These are phyloP conservation scores for Tricholoma matsutake DNA, from an alignment of 768 basidiomycete genomes.

Conservation along the genomic window DNA sequence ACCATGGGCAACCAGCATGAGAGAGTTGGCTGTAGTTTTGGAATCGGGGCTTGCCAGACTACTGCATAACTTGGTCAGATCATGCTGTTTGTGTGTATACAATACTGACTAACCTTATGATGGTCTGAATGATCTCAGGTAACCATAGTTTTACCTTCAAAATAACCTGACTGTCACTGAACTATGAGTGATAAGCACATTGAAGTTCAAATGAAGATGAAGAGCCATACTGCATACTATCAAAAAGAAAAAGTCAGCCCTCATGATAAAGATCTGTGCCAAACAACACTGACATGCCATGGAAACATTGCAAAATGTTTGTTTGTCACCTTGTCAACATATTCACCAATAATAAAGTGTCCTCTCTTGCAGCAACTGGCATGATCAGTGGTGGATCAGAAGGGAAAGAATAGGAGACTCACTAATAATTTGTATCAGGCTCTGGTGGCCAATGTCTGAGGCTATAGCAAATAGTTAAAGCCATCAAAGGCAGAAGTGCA, in stretches of 20 bases:
- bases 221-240: conserved; percentile 60
- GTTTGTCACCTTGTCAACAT: no score
- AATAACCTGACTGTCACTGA: conserved; percentile 74
- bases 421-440: no score
- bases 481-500: background rate
- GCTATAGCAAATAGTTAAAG: conserved; percentile 30
- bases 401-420: no score
- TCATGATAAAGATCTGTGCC: no score
- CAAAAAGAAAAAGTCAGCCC: background rate
- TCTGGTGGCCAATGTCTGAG: conserved; percentile 73
- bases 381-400: no score
- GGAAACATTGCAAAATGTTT: no score
- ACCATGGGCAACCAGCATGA: conserved; percentile 72
- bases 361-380: no score
- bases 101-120: conserved; percentile 51
- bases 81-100: background rate
- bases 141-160: conserved; percentile 71
- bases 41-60: conserved; percentile 75
- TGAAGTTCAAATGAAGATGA: conserved; percentile 9
- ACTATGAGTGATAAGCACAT: conserved; percentile 38
- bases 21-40: conserved; percentile 62
- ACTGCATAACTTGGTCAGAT: conserved; percentile 31
- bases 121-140: no score
- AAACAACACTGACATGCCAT: no score
- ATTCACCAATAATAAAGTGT: no score